Evolutionary conservation across 805 yeast genomes (phyloP), one percentile per base, ranked within the genome.

Genomic region (Teunomyces funiuensis): DNA sequence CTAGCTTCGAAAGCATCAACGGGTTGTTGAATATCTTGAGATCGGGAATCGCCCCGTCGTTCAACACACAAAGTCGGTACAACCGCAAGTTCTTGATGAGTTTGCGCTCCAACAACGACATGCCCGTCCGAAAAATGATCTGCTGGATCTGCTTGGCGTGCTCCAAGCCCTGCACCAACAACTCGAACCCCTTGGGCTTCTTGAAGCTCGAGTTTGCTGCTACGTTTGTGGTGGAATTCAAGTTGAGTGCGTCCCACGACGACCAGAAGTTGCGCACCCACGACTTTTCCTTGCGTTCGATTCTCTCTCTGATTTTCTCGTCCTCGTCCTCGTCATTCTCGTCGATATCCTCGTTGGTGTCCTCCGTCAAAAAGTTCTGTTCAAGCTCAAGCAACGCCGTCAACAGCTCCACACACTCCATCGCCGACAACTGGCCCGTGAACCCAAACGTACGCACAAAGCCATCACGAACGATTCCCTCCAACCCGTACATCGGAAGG

Each of bases 361-460:
- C 31, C 13, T 46, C 55, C 10, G 42, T 37, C 19, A 54, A 42
- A 20, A 54, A 36, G 15, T 36, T 27, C 28, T 16, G 31, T 43
- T 83, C 86, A 40, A 73, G 77, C 55, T 93, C 97, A 17, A 93
- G 65, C 40, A 91, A 61, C 2, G 98, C 97, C 3, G 89, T 78
- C 6, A 93, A 66, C 0, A 96, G 79, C 56, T 93, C 97, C 3
- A 87, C 96, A 56, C 85, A 88, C 60, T 93, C 99, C 62, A 88
- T 86, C 0, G 98, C 98, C 28, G 95, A 81, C 11, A 91, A 71
- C 10, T 85, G 79, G 1, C 97, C 97, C 45, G 85, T 80, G 56
- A 77, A 91, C 0, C 99, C 99, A 63, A 78, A 89, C 5, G 86
- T 80, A 45, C 96, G 74, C 6, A 88, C 74, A 45, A 93, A 89